These are phyloP conservation scores for Epichloe brachyelytri DNA, from an alignment of 2,329 filamentous ascomycete genomes.

Conservation along the genomic window DNA sequence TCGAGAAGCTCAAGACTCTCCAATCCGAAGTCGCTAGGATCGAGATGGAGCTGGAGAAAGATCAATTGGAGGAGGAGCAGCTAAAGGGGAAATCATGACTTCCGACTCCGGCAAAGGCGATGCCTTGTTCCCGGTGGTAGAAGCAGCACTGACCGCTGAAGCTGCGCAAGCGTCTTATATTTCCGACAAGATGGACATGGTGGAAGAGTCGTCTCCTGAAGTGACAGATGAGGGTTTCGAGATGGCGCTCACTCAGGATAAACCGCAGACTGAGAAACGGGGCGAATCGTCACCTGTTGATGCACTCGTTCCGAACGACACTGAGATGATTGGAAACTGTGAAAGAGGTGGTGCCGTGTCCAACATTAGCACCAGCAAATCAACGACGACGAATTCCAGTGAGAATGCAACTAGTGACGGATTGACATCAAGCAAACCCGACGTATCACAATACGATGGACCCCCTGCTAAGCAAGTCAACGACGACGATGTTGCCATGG, in stretches of 20 bases:
- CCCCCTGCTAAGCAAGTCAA: background rate
- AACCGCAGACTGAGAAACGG: background rate
- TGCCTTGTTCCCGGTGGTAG: background rate
- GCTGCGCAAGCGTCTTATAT: background rate
- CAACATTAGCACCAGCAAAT: background rate
- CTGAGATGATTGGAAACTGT: background rate
- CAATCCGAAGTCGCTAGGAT: constrained; percentile 34
- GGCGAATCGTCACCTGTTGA: background rate
- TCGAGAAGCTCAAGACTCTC: constrained; percentile 32
- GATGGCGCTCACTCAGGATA: background rate
- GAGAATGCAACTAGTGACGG: background rate
- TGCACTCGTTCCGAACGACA: background rate
- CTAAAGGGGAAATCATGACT: constrained; percentile 16
- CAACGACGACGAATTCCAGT: background rate
- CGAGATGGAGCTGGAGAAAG: constrained; percentile 33
- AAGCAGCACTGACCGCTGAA: background rate
- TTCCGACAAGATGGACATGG: background rate
- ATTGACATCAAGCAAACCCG: background rate
- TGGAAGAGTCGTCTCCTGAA: background rate
- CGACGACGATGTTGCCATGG: constrained; percentile 8
- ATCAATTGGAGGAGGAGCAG: constrained; percentile 20
- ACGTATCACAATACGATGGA: background rate
- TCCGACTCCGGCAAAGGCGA: constrained; percentile 10
- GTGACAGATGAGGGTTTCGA: background rate
- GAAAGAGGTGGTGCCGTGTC: background rate